These are phyloP conservation scores for Brasenia schreberi DNA, from an alignment of 164 flowering plant species.

Conservation along the genomic window DNA sequence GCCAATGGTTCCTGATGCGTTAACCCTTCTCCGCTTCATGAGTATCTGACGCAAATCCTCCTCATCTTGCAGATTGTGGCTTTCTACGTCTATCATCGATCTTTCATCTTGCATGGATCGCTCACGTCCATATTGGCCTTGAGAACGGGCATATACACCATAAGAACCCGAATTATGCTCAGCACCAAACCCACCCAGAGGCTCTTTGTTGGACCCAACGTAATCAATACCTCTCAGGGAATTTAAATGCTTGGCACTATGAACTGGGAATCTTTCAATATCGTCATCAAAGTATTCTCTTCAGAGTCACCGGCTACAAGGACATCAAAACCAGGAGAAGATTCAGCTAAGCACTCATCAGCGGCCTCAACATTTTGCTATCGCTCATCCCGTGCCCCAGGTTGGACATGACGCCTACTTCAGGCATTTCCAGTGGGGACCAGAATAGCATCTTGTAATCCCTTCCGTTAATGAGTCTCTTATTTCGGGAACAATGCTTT, in stretches of 20 bases:
- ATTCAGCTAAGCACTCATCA: slow-evolving; percentile 59
- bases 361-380: slow-evolving; percentile 42
- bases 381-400: background rate
- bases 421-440: background rate
- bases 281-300: slow-evolving; percentile 23
- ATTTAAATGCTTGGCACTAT: slow-evolving; percentile 30
- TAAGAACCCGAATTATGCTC: slow-evolving; percentile 27
- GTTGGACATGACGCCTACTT: background rate
- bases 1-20: slow-evolving; percentile 54
- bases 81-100: slow-evolving; percentile 21
- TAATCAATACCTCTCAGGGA: slow-evolving; percentile 28
- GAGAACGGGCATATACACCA: slow-evolving; percentile 32
- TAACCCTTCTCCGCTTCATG: slow-evolving; percentile 44
- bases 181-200: slow-evolving; percentile 29
- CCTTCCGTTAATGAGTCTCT: background rate
- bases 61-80: slow-evolving; percentile 28
- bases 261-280: slow-evolving; percentile 22
- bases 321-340: slow-evolving; percentile 96
- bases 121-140: slow-evolving; percentile 42
- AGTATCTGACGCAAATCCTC: slow-evolving; percentile 59
- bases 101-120: slow-evolving; percentile 36
- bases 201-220: slow-evolving; percentile 11
- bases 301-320: slow-evolving; percentile 70
- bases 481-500: background rate
- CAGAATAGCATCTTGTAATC: background rate